These are phyloP conservation scores for Phytophthora pisi DNA, from an alignment of 352 stramenopile species.

Conservation along the genomic window DNA sequence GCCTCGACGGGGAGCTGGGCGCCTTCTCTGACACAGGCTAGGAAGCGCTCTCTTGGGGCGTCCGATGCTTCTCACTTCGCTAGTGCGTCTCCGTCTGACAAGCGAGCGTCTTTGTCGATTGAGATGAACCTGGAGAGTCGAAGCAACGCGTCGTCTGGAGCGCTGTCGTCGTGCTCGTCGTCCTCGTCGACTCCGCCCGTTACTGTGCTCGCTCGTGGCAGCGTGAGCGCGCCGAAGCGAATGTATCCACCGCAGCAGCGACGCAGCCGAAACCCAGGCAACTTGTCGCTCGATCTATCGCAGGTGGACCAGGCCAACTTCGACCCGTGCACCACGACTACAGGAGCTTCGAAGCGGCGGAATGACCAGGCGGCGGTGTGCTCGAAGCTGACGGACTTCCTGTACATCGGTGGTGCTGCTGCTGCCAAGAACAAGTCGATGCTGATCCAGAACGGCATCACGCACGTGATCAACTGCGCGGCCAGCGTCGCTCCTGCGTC, in stretches of 20 bases:
- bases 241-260: constrained; percentile 53
- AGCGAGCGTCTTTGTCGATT: constrained; percentile 34
- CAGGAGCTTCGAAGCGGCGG: constrained; percentile 32
- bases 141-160: constrained; percentile 14
- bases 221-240: constrained; percentile 42
- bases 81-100: constrained; percentile 34
- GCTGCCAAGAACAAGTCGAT: constrained; percentile 83
- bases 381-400: constrained; percentile 83
- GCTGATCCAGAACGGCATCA: constrained; percentile 77
- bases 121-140: constrained; percentile 40
- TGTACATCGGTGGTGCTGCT: constrained; percentile 86
- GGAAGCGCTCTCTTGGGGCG: constrained; percentile 34
- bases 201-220: constrained; percentile 16
- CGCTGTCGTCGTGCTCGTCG: constrained; percentile 32
- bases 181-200: constrained; percentile 23
- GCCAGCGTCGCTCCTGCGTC: constrained; percentile 75
- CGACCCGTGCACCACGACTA: constrained; percentile 25
- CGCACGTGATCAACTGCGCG: constrained; percentile 91
- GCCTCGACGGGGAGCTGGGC: constrained; percentile 23
- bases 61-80: constrained; percentile 32
- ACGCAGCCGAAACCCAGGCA: constrained; percentile 78
- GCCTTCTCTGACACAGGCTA: constrained; percentile 32
- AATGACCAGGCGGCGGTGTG: constrained; percentile 75
- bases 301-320: constrained; percentile 63
- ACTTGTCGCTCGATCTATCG: constrained; percentile 82